Evolutionary conservation across 306 rosid species (phyloP).

Genomic region (Sicyos baderoa): DNA sequence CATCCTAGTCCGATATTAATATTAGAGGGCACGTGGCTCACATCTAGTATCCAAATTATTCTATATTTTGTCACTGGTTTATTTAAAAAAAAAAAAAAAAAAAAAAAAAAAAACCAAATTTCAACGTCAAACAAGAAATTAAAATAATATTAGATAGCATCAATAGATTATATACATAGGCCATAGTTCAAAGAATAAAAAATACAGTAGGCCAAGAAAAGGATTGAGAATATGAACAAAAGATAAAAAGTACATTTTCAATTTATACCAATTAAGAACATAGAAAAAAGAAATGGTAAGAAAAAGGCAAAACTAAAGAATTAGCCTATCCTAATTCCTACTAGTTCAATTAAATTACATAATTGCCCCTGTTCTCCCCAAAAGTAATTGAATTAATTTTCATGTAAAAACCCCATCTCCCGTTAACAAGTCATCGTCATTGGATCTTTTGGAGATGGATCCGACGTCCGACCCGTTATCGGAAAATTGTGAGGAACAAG

Average conservation of each 20-base stretch:
- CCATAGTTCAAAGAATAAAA: no score
- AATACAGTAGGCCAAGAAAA: not conserved
- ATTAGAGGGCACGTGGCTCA: no score
- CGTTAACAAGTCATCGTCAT: slow-evolving; percentile 24
- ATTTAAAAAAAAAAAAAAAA: no score
- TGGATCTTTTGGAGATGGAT: slow-evolving; percentile 22
- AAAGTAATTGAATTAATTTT: not conserved
- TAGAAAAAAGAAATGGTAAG: not conserved
- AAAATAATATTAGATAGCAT: not conserved
- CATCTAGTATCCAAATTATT: no score
- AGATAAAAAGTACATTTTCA: not conserved
- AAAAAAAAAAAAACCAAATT: no score
- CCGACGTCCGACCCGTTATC: slow-evolving; percentile 23
- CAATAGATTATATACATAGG: not conserved
- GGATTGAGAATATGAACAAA: not conserved
- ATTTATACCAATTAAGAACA: not conserved
- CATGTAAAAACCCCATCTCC: slow-evolving; percentile 26
- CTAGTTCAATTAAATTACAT: not conserved
- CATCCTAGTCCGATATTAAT: no score
- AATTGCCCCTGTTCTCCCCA: slow-evolving; percentile 5
- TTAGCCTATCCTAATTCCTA: slow-evolving; percentile 30
- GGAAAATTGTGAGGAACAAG: slow-evolving; percentile 17
- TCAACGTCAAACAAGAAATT: not conserved
- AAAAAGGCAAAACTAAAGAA: not conserved
- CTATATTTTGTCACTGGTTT: no score